Base-by-base conservation (phyloP, 164 flowering plant species). In the Dillenia suffruticosa region DNA sequence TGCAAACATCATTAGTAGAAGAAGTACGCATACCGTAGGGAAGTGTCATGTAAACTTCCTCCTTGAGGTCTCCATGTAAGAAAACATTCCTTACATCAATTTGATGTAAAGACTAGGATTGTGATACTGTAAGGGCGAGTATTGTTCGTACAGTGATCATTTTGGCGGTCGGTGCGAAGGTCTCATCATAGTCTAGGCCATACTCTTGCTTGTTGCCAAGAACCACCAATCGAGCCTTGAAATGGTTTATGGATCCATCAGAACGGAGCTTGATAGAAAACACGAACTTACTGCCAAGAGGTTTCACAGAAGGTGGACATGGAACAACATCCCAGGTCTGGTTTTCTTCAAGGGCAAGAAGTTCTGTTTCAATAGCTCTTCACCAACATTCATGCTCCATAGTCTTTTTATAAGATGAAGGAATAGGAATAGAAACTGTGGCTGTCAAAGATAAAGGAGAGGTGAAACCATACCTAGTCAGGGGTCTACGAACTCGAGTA, bases 111-210 rank as follows among this genome's bases (percentile, higher is more conserved):
- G 63, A 15, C 47, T 12, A 60, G 0, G 19, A 15, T 32, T 60
- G 2, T 8, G 54, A 49, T 2, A 13, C 46, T 5, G 46, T 13
- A 49, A 49, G 11, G 43, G 63, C 47, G 1, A 60, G 8, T 12
- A 60, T 12, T 24, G 63, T 49, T 7, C 63, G 54, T 13, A 60
- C 63, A 24, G 54, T 60, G 16, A 46, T 60, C 54, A 15, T 32
- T 32, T 32, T 32, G 40, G 40, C 7, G 0, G 5, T 6, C 7
- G 7, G 40, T 32, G 40, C 7, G 40, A 32, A 32, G 40, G 40
- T 32, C 7, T 32, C 40, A 32, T 32, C 40, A 32, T 32, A 32
- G 7, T 32, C 40, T 32, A 32, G 40, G 40, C 40, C 40, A 32
- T 32, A 5, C 40, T 32, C 40, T 32, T 32, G 40, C 40, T 32